Percentiles rank a stretch among this genome's conserved stretches.
Evolutionary conservation across 495 filamentous ascomycete species (phyloP).

Genomic region (Haplographium delicatum): DNA sequence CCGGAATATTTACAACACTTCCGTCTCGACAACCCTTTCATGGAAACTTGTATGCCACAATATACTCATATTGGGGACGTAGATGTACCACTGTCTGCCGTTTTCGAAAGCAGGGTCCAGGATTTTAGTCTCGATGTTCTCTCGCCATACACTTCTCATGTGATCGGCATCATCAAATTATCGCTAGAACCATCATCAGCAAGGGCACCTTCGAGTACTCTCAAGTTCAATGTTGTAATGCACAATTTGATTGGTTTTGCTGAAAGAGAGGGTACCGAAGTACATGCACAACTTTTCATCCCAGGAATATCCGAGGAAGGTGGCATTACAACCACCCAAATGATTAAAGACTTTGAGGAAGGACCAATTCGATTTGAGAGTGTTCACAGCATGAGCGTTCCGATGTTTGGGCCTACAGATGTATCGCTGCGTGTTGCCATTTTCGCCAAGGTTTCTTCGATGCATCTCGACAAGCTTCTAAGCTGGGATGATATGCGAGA

Average conservation of each 20-base stretch:
- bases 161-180: conserved; percentile 82
- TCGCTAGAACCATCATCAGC: conserved; percentile 92
- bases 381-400: conserved; percentile 97
- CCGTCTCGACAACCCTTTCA: conserved; percentile 76
- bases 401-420: conserved; percentile 71
- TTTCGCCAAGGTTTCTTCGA: conserved; percentile 83
- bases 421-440: conserved; percentile 83
- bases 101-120: conserved; percentile 92
- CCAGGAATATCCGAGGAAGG: conserved; percentile 89
- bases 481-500: conserved; percentile 99
- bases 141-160: conserved; percentile 87
- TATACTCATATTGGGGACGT: conserved; percentile 92
- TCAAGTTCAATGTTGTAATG: conserved; percentile 99
- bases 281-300: conserved; percentile 94
- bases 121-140: conserved; percentile 87
- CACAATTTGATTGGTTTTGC: conserved; percentile 94
- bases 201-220: conserved; percentile 81
- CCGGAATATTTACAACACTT: conserved; percentile 88
- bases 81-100: conserved; percentile 86
- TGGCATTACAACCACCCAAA: conserved; percentile 86
- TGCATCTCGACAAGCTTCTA: conserved; percentile 95
- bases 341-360: conserved; percentile 93
- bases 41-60: conserved; percentile 81
- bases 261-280: conserved; percentile 90
- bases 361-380: conserved; percentile 93